phyloP scores from a whole-genome alignment of 257 asterid species.

The Penstemon newberryi region DNA sequence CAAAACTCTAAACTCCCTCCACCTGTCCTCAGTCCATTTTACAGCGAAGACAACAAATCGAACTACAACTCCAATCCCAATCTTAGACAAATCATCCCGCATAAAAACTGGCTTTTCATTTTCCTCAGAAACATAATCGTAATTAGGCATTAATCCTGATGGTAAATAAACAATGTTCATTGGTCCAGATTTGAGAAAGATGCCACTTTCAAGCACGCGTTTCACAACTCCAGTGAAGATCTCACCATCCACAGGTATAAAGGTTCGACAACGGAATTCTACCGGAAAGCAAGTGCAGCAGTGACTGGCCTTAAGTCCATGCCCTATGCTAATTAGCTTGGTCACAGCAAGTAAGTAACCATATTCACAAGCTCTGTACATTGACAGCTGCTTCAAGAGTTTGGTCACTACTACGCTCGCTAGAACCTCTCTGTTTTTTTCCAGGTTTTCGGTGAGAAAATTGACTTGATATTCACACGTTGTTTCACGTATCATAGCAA shows the following conservation, averaged over 20 bases:
- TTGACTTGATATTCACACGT: constrained; percentile 33
- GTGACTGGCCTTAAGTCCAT: constrained; percentile 30
- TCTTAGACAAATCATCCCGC: constrained; percentile 59
- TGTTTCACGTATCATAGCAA: constrained; percentile 46
- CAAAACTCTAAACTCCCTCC: constrained; percentile 55
- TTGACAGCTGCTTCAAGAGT: constrained; percentile 45
- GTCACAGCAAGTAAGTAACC: constrained; percentile 76
- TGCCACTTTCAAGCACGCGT: constrained; percentile 40
- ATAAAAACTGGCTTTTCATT: constrained; percentile 27
- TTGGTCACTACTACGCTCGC: constrained; percentile 40
- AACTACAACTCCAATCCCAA: constrained; percentile 53
- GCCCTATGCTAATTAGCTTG: constrained; percentile 55
- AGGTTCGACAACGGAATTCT: constrained; percentile 45
- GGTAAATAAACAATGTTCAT: constrained; percentile 61
- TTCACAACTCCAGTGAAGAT: constrained; percentile 58
- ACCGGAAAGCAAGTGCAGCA: constrained; percentile 46
- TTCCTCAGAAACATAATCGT: constrained; percentile 40
- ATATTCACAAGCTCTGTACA: constrained; percentile 35
- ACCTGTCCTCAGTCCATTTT: constrained; percentile 47
- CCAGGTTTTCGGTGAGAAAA: constrained; percentile 39
- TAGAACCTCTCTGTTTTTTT: constrained; percentile 29
- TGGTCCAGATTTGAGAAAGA: constrained; percentile 76
- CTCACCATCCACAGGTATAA: constrained; percentile 66
- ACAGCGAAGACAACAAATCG: constrained; percentile 53
- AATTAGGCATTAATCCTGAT: constrained; percentile 50